phyloP scores from a whole-genome alignment of 345 rosid species.

The Psidium friedrichsthalianum region DNA sequence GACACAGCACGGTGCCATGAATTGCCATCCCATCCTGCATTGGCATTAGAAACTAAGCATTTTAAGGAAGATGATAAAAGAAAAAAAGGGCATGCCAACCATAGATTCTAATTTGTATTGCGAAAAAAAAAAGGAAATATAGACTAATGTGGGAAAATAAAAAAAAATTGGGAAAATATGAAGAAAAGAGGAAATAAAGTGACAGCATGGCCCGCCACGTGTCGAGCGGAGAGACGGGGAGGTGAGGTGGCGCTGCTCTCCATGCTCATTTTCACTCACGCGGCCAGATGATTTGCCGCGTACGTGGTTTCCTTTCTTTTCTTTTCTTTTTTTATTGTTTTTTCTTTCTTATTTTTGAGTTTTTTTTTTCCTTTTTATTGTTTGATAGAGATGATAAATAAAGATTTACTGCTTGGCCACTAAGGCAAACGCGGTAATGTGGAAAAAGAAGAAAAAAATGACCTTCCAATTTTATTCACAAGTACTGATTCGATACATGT shows the following conservation, averaged over 20 bases:
- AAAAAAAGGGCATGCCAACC: neutral
- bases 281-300: neutral
- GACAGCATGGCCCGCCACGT: neutral
- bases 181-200: neutral
- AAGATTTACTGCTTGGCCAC: neutral
- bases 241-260: neutral
- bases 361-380: neutral
- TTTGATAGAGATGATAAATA: neutral
- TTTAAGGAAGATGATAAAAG: neutral
- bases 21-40: neutral
- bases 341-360: neutral
- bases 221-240: neutral
- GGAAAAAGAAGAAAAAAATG: neutral
- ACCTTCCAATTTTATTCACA: neutral
- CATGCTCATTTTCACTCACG: neutral
- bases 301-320: neutral
- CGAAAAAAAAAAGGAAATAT: no score
- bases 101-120: neutral
- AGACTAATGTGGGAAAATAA: no score
- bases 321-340: neutral
- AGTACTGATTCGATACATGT: rapidly evolving
- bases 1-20: rapidly evolving
- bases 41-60: neutral
- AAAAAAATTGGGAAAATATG: no score
- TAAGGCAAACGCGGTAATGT: neutral